Evolutionary conservation across 768 basidiomycete species (phyloP).

Genomic region (Serpula lacrymans): DNA sequence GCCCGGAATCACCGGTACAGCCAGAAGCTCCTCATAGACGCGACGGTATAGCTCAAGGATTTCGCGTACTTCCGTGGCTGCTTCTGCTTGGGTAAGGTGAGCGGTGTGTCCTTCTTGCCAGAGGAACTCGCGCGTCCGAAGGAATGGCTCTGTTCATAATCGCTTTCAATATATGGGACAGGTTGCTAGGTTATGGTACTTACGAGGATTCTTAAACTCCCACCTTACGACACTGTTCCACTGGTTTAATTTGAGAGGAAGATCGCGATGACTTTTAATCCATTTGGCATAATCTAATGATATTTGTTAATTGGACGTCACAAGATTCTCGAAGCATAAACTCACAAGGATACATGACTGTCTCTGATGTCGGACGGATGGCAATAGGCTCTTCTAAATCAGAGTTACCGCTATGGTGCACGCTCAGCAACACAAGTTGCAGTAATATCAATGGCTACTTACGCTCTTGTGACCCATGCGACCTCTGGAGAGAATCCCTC

Average conservation of each 20-base stretch:
- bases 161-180: neutral
- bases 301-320: slow-evolving; percentile 1
- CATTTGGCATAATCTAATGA: slow-evolving; percentile 92
- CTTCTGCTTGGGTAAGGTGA: slow-evolving; percentile 82
- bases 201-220: slow-evolving; percentile 99
- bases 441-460: slow-evolving; percentile 29
- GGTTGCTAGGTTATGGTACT: slow-evolving; percentile 22
- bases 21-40: slow-evolving; percentile 95
- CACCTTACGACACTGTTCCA: slow-evolving; percentile 99
- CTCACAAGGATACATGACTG: slow-evolving; percentile 98
- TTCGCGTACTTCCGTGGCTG: slow-evolving; percentile 85
- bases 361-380: slow-evolving; percentile 97
- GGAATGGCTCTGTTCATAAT: slow-evolving; percentile 76
- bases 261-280: slow-evolving; percentile 96
- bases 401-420: slow-evolving; percentile 67
- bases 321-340: slow-evolving; percentile 5
- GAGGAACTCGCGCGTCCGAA: slow-evolving; percentile 98
- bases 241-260: slow-evolving; percentile 95
- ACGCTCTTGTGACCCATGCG: slow-evolving; percentile 99
- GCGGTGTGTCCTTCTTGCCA: slow-evolving; percentile 99
- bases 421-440: neutral
- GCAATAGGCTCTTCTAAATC: slow-evolving; percentile 97
- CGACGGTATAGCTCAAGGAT: slow-evolving; percentile 95
- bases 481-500: slow-evolving; percentile 99
- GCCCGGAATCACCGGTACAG: slow-evolving; percentile 95